These are phyloP conservation scores for Aspergillus incahuasiensis DNA, from an alignment of 495 filamentous ascomycete genomes.

Conservation along the genomic window DNA sequence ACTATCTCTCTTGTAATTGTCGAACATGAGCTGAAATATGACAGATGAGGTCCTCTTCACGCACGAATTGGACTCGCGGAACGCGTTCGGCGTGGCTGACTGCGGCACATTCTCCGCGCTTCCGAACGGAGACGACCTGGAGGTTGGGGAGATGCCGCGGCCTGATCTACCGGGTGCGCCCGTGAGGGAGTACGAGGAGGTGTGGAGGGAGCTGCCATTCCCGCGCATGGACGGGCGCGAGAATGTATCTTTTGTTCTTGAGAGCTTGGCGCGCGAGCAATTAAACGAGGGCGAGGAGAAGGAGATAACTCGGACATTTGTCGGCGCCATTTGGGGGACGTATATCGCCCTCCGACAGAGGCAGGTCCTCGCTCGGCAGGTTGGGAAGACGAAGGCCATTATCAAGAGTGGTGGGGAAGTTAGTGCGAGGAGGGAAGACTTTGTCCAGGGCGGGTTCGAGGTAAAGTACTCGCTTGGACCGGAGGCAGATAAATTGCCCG, in stretches of 20 bases:
- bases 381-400: slow-evolving; percentile 13
- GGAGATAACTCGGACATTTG: slow-evolving; percentile 30
- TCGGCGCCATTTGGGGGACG: slow-evolving; percentile 34
- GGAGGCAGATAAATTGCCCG: slow-evolving; percentile 21
- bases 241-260: slow-evolving; percentile 35
- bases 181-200: slow-evolving; percentile 34
- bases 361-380: slow-evolving; percentile 18
- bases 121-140: slow-evolving; percentile 39
- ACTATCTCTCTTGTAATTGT: background rate
- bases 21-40: background rate
- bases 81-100: slow-evolving; percentile 34
- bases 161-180: slow-evolving; percentile 33
- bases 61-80: slow-evolving; percentile 38
- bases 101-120: slow-evolving; percentile 35
- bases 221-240: slow-evolving; percentile 20
- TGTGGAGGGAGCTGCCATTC: slow-evolving; percentile 36
- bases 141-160: slow-evolving; percentile 38
- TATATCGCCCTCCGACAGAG: slow-evolving; percentile 35
- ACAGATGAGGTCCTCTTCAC: slow-evolving; percentile 36
- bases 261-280: slow-evolving; percentile 28
- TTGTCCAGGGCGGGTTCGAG: slow-evolving; percentile 22
- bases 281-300: slow-evolving; percentile 20
- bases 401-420: slow-evolving; percentile 28
- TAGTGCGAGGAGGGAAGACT: slow-evolving; percentile 38
- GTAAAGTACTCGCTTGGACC: slow-evolving; percentile 27